Percentiles rank a stretch among this genome's conserved stretches.
Evolutionary conservation across 2,329 filamentous ascomycete genomes (phyloP).

Genomic region (Trichoderma sp.): DNA sequence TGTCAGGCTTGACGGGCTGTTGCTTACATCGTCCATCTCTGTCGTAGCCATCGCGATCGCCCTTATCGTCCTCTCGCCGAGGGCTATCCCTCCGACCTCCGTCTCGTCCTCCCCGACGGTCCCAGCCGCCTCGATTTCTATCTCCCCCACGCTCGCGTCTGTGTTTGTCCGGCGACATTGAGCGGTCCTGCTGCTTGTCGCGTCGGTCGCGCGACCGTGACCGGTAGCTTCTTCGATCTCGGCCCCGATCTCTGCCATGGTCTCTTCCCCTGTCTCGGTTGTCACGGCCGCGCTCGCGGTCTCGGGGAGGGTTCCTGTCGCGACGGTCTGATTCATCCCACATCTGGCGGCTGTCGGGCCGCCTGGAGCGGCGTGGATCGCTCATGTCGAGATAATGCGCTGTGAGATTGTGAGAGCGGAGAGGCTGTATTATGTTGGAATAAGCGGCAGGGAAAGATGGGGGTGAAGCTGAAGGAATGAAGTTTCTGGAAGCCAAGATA

Average conservation of each 20-base stretch:
- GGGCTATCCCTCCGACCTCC: slow-evolving; percentile 40
- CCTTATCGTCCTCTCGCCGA: slow-evolving; percentile 35
- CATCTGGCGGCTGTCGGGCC: slow-evolving; percentile 60
- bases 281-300: slow-evolving; percentile 36
- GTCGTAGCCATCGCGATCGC: slow-evolving; percentile 34
- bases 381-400: slow-evolving; percentile 35
- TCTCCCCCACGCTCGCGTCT: slow-evolving; percentile 46
- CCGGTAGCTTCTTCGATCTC: slow-evolving; percentile 35
- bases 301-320: slow-evolving; percentile 37
- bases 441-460: not conserved
- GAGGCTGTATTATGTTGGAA: not conserved
- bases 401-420: not conserved
- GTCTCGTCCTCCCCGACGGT: slow-evolving; percentile 37
- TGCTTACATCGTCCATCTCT: slow-evolving; percentile 35
- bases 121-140: slow-evolving; percentile 38
- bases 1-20: not conserved
- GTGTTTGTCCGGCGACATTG: slow-evolving; percentile 42
- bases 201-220: slow-evolving; percentile 38
- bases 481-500: not conserved
- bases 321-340: slow-evolving; percentile 59
- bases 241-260: slow-evolving; percentile 29
- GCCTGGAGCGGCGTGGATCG: slow-evolving; percentile 41
- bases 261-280: slow-evolving; percentile 36
- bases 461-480: not conserved
- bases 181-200: slow-evolving; percentile 41